Conservation (phyloP, 441 rosid genomes). For the Viola pubescens region DNA sequence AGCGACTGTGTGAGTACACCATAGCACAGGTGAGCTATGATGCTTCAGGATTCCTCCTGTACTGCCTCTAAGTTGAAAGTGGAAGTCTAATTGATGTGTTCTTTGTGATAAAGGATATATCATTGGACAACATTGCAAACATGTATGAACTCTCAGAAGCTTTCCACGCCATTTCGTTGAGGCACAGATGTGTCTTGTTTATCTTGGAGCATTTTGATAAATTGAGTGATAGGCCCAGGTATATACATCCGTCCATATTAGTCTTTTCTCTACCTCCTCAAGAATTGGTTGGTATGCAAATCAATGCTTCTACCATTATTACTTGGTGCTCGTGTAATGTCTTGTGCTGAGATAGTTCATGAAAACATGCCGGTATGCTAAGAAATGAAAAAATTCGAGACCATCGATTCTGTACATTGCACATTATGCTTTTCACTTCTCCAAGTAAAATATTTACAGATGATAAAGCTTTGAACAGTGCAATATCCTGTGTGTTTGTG, state of each 20-base stretch:
- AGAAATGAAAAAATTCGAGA: no score
- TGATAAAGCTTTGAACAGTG: not conserved
- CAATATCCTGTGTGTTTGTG: not conserved
- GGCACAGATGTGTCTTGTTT: slow-evolving; percentile 86
- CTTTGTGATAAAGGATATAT: slow-evolving; percentile 54
- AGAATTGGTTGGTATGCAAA: no score
- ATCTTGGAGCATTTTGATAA: slow-evolving; percentile 86
- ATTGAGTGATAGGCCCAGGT: slow-evolving; percentile 74
- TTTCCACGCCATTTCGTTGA: slow-evolving; percentile 82
- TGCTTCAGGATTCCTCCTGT: slow-evolving; percentile 10
- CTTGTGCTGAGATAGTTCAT: no score
- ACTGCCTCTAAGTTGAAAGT: slow-evolving; percentile 14
- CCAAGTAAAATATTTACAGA: not conserved
- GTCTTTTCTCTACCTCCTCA: no score
- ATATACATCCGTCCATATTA: slow-evolving; percentile 7
- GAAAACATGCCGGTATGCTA: no score
- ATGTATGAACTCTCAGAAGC: slow-evolving; percentile 99
- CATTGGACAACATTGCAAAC: slow-evolving; percentile 78
- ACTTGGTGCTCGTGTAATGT: no score
- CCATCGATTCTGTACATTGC: not conserved
- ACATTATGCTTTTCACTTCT: slow-evolving; percentile 4
- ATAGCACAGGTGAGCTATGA: slow-evolving; percentile 78
- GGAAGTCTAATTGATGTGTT: slow-evolving; percentile 12
- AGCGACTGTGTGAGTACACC: slow-evolving; percentile 92
- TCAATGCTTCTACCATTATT: no score